These are phyloP conservation scores for Ceratocystis ficicola DNA, from an alignment of 2,329 filamentous ascomycete genomes.

Conservation along the genomic window DNA sequence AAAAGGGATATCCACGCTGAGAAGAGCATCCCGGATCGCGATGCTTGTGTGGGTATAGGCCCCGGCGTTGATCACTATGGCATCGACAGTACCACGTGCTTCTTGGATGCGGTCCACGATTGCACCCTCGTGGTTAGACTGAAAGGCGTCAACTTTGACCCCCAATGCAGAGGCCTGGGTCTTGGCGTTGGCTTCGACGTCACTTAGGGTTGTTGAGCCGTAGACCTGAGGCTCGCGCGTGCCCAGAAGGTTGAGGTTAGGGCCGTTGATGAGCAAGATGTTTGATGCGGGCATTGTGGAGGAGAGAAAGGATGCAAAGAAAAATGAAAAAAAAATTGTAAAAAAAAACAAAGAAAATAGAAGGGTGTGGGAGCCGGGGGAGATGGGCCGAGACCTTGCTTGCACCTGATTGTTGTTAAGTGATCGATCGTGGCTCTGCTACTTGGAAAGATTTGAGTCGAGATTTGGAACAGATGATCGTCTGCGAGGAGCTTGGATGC, in stretches of 20 bases:
- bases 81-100: constrained; percentile 46
- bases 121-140: constrained; percentile 68
- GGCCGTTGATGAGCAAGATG: constrained; percentile 68
- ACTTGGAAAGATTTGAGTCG: neutral
- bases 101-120: constrained; percentile 62
- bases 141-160: constrained; percentile 45
- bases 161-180: constrained; percentile 39
- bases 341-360: neutral
- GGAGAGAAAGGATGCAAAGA: neutral
- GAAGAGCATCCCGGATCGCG: constrained; percentile 60
- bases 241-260: constrained; percentile 70
- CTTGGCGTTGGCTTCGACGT: constrained; percentile 42
- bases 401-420: neutral
- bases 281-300: constrained; percentile 29
- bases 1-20: constrained; percentile 58
- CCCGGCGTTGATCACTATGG: constrained; percentile 63
- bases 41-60: constrained; percentile 67
- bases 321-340: too few relatives aligned
- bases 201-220: constrained; percentile 53
- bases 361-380: neutral
- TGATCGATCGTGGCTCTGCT: neutral
- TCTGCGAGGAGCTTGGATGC: neutral
- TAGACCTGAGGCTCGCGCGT: constrained; percentile 63
- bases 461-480: neutral
- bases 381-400: neutral